Percentiles rank a stretch among this genome's conserved stretches.
phyloP scores from a whole-genome alignment of 257 asterid genomes.

The Gentiana straminea region DNA sequence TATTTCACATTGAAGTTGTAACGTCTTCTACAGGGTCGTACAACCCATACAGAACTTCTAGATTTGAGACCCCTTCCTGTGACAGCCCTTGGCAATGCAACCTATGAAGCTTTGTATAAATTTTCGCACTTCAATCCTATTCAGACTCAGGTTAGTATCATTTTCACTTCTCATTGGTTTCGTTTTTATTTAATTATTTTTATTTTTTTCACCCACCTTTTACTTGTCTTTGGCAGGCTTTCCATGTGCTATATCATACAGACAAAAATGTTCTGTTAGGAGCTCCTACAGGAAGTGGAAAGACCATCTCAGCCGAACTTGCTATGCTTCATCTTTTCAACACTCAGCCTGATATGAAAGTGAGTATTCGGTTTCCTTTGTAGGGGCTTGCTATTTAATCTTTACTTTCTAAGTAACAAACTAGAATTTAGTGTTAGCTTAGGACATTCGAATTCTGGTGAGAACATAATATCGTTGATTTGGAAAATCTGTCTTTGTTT shows the following conservation, averaged over 20 bases:
- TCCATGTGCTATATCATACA: conserved; percentile 84
- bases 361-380: conserved; percentile 4
- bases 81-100: conserved; percentile 79
- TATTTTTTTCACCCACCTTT: conserved; percentile 14
- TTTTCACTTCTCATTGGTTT: neutral
- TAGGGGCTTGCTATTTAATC: neutral
- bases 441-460: neutral
- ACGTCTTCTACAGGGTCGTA: conserved; percentile 53
- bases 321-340: conserved; percentile 91
- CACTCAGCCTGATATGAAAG: conserved; percentile 98
- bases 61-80: conserved; percentile 97
- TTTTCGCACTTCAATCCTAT: conserved; percentile 96
- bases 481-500: neutral
- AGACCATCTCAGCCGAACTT: conserved; percentile 98
- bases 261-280: conserved; percentile 93
- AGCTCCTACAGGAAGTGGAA: conserved; percentile 99
- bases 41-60: conserved; percentile 90
- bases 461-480: neutral
- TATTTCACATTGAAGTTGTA: neutral
- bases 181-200: neutral
- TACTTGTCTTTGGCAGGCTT: conserved; percentile 52
- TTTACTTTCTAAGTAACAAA: neutral
- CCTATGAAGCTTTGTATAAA: conserved; percentile 68
- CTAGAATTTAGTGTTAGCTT: neutral
- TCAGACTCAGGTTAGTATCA: conserved; percentile 76